Base-by-base conservation (phyloP, 441 rosid species). In the Eruca vesicaria region DNA sequence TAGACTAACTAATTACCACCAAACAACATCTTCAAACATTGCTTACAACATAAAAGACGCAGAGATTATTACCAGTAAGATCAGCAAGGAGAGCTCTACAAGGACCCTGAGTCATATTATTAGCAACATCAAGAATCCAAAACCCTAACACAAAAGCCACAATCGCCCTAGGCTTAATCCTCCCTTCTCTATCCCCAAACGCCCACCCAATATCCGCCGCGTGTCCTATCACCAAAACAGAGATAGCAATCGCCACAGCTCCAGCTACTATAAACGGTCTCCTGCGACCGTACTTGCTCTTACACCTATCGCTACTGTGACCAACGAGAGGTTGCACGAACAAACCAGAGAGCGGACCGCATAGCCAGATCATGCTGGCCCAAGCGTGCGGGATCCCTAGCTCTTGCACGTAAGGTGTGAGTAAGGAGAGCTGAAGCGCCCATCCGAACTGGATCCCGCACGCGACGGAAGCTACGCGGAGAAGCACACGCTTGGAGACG, bases 401-500 rank as follows among this genome's bases (percentile, higher is more conserved):
- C 94, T 91, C 96, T 68, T 96, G 99, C 9, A 96, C 99, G 67
- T 93, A 96, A 6, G 99, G 98, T 0, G 98, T 93, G 32, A 93
- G 86, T 11, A 96, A 83, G 14, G 99, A 96, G 19, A 93, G 97
- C 88, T 96, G 98, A 9, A 95, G 83, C 2, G 99, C 98, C 99
- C 98, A 96, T 0, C 99, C 97, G 87, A 96, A 96, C 41, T 93
- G 98, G 45, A 96, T 93, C n/a, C 99, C 99, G 20, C 97, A 88
- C 0, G 97, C 96, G 15, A 96, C 90, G 48, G 97, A 90, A 23
- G 99, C 89, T 57, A 96, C 99, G 23, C 90, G 89, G 63, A 96
- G 87, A 6, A 93, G 88, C 70, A 80, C 86, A 41, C 93, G 84
- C 69, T 88, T 84, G 20, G 87, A 85, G 0, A 88, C 86, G 50